These are phyloP conservation scores for Chernovozyma aurita DNA, from an alignment of 1,139 yeast genomes.

Conservation along the genomic window DNA sequence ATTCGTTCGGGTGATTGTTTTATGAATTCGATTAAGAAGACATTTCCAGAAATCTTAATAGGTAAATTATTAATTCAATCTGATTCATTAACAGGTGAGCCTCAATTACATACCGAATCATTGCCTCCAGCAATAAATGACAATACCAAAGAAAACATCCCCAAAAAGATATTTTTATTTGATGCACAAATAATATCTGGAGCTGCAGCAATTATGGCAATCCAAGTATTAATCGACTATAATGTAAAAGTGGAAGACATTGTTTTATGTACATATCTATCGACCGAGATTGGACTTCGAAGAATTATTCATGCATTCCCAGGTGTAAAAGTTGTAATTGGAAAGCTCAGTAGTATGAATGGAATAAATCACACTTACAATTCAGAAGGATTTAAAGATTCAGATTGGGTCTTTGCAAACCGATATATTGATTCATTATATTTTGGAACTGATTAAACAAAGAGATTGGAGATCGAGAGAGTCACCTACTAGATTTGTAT, in stretches of 20 bases:
- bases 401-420: conserved; percentile 59
- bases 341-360: conserved; percentile 50
- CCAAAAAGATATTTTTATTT: conserved; percentile 56
- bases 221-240: conserved; percentile 82
- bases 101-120: conserved; percentile 76
- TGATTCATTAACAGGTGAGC: conserved; percentile 87
- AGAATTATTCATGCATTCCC: conserved; percentile 74
- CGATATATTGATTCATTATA: conserved; percentile 76
- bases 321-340: conserved; percentile 62
- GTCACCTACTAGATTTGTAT: no score
- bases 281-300: conserved; percentile 79
- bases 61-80: conserved; percentile 88
- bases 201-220: conserved; percentile 92
- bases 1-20: conserved; percentile 94
- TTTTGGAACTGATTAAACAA: conserved; percentile 58
- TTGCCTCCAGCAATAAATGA: conserved; percentile 30
- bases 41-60: conserved; percentile 70
- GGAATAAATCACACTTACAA: conserved; percentile 23
- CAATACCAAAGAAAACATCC: conserved; percentile 33
- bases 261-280: conserved; percentile 63
- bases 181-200: conserved; percentile 92
- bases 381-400: conserved; percentile 35
- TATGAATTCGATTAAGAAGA: conserved; percentile 67
- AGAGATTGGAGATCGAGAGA: background rate
- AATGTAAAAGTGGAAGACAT: conserved; percentile 62